Conservation (phyloP, 2,329 filamentous ascomycete genomes). For the Cercospora sp. region DNA sequence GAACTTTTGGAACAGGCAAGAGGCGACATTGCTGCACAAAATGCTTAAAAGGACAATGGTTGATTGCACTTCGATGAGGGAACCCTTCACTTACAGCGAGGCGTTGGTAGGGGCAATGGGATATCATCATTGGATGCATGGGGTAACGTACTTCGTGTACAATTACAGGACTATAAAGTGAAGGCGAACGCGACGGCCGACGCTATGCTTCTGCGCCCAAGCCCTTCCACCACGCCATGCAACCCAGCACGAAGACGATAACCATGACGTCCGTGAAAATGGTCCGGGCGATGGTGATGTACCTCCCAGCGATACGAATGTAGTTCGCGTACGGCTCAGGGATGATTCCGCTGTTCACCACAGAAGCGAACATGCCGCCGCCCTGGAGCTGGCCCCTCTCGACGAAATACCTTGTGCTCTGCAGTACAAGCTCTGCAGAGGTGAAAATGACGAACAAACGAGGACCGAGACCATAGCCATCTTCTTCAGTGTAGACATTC, state of each 20-base stretch:
- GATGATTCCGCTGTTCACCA: conserved; percentile 60
- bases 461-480: conserved; percentile 46
- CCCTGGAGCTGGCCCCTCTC: conserved; percentile 62
- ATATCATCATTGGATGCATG: neutral
- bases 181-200: neutral
- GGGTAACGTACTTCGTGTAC: conserved; percentile 9
- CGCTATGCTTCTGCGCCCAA: conserved; percentile 25
- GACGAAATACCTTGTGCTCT: conserved; percentile 70
- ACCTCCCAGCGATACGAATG: conserved; percentile 62
- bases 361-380: conserved; percentile 63
- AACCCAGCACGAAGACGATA: conserved; percentile 73
- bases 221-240: conserved; percentile 52
- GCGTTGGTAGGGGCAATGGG: neutral
- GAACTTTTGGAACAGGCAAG: conserved; percentile 59
- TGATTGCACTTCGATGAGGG: neutral
- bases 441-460: conserved; percentile 80
- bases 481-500: conserved; percentile 43
- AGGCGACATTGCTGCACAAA: conserved; percentile 42
- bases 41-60: conserved; percentile 10
- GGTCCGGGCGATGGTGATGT: conserved; percentile 70
- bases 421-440: conserved; percentile 70
- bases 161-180: neutral
- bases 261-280: conserved; percentile 73
- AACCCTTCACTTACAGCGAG: conserved; percentile 4
- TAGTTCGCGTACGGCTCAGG: conserved; percentile 66